phyloP scores from a whole-genome alignment of 345 rosid genomes.

The Pistacia integerrima region DNA sequence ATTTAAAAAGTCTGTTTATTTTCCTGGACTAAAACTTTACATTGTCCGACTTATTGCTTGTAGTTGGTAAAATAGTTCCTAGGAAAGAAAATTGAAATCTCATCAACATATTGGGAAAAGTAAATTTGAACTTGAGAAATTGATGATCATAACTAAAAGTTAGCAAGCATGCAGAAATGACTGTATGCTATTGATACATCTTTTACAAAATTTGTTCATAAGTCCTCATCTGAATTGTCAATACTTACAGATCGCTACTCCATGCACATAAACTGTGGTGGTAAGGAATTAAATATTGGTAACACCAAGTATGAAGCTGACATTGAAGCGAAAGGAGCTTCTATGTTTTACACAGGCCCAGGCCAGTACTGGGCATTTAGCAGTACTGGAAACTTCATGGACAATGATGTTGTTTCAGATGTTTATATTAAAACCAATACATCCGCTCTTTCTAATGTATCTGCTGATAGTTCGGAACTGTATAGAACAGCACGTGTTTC shows the following conservation, averaged over 20 bases:
- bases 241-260: conserved; percentile 48
- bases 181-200: neutral
- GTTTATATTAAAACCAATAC: conserved; percentile 50
- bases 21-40: neutral
- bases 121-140: neutral
- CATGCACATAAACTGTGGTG: conserved; percentile 82
- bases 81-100: neutral
- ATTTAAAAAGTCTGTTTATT: neutral
- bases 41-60: neutral
- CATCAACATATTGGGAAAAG: neutral
- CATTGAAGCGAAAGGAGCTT: conserved; percentile 66
- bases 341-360: conserved; percentile 46
- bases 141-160: too few relatives aligned
- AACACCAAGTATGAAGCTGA: conserved; percentile 56
- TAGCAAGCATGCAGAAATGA: neutral
- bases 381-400: conserved; percentile 93
- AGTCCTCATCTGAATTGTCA: neutral
- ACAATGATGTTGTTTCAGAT: conserved; percentile 63
- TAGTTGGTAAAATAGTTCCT: neutral
- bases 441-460: conserved; percentile 50
- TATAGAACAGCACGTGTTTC: conserved; percentile 74
- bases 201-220: neutral
- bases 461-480: conserved; percentile 36
- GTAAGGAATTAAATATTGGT: conserved; percentile 41
- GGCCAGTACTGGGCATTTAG: conserved; percentile 74